phyloP scores from a whole-genome alignment of 129 eudicot genomes.

The Gnaphalium uliginosum region DNA sequence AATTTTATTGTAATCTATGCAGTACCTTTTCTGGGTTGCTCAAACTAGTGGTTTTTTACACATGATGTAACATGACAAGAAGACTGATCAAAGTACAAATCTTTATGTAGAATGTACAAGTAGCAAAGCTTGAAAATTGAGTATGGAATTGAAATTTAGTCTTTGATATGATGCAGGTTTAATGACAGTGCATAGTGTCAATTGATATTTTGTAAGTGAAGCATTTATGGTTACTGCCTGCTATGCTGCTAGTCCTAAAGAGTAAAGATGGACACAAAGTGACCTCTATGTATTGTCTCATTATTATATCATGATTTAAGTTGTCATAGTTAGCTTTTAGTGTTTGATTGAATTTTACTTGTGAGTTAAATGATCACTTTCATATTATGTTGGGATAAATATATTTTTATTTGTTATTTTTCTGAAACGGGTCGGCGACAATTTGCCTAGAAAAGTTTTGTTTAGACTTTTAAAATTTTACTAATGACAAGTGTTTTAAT shows the following conservation, averaged over 20 bases:
- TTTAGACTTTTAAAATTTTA: no score
- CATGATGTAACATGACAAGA: constrained; percentile 38
- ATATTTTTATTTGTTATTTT: no score
- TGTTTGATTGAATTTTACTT: not conserved
- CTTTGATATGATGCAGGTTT: constrained; percentile 37
- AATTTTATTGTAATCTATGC: constrained; percentile 20
- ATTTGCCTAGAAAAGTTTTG: no score
- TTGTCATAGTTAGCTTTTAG: not conserved
- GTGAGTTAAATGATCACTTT: not conserved
- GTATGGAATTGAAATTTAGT: constrained; percentile 21
- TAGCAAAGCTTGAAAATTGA: constrained; percentile 11
- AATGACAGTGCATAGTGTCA: constrained; percentile 34
- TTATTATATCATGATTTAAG: not conserved
- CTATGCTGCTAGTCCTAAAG: constrained; percentile 11
- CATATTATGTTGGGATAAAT: no score
- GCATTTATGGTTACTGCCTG: constrained; percentile 37
- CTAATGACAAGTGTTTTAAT: no score
- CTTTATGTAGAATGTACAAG: constrained; percentile 24
- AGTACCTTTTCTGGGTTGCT: constrained; percentile 35
- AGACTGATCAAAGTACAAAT: constrained; percentile 24
- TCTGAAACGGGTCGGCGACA: no score
- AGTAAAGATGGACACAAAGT: constrained; percentile 15
- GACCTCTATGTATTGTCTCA: constrained; percentile 4
- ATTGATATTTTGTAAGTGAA: constrained; percentile 21
- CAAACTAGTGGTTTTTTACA: constrained; percentile 27